Evolutionary conservation across 2,329 filamentous ascomycete genomes (phyloP), one percentile per base, ranked within the genome.

Genomic region (Magnaporthiopsis rhizophila): DNA sequence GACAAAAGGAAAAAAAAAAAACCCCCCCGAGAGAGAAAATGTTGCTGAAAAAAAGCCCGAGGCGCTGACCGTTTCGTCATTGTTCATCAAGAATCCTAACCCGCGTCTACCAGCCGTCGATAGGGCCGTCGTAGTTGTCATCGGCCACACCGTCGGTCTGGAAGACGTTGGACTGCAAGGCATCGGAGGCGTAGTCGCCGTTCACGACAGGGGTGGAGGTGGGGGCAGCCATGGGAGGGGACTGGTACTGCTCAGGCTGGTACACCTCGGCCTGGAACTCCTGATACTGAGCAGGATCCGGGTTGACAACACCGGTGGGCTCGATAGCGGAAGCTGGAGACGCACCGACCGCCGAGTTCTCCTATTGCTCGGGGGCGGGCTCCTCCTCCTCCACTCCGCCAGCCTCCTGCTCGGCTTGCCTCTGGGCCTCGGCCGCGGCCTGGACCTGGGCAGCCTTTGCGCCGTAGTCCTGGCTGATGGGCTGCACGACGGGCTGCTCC

Each of bases 401-500:
- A 69, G 78, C 82, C 71, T 75, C 72, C 70, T 76, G 76, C 75
- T 81, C 78, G 74, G 84, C 84, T 69, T 83, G 81, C 70, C 80
- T 80, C 63, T 78, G 77, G 73, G 86, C 85, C 74, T 85, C 84
- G 70, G 85, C 88, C 69, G 86, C 85, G 67, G 87, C 87, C 78
- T 89, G 86, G 72, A 79, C 77, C 75, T 82, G 80, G 68, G 83
- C 83, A 68, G 84, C 84, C 91, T 99, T 99, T 73, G 94, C 92
- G 76, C 95, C 95, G 83, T 99, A 99, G 85, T 99, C 96, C 84
- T 97, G 92, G 82, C 89, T 94, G 81, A 94, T 89, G 78, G 95
- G 95, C 82, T 97, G 92, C 74, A 97, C 87, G 71, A 98, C 89
- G 74, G 89, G 88, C 79, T 93, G 87, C 88, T 99, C 61, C 84